Conservation (phyloP, 2,329 filamentous ascomycete species). For the Neocatenulostroma microsporum region DNA sequence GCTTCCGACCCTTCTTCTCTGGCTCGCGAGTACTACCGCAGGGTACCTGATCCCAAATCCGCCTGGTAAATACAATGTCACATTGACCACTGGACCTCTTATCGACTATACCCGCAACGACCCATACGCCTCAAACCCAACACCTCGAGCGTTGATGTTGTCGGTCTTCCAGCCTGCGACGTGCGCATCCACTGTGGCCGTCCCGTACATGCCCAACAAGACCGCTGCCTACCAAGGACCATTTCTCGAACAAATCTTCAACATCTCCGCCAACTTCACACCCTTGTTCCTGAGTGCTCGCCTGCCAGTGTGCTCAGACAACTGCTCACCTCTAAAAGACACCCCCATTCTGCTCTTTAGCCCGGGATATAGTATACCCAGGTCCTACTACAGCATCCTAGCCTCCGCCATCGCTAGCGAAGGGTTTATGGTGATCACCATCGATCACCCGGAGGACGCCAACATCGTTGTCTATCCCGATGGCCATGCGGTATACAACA, state of each 20-base stretch:
- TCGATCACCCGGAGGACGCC: conserved; percentile 46
- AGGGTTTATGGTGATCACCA: conserved; percentile 40
- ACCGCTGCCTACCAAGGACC: conserved; percentile 12
- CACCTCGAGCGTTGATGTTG: conserved; percentile 8
- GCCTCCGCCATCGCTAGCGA: conserved; percentile 41
- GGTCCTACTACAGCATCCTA: conserved; percentile 38
- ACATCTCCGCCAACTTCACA: conserved; percentile 8
- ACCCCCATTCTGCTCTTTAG: conserved; percentile 35
- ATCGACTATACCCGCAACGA: conserved; percentile 28
- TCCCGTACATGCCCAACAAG: conserved; percentile 14
- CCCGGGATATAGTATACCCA: conserved; percentile 38
- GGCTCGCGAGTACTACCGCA: too few species aligned
- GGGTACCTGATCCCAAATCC: too few species aligned
- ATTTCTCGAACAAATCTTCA: conserved; percentile 9
- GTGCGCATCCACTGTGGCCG: conserved; percentile 3
- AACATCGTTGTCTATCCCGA: conserved; percentile 42
- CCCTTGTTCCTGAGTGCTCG: conserved; percentile 6
- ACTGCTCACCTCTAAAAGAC: conserved; percentile 1
- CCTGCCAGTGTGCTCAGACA: conserved; percentile 4
- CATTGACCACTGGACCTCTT: conserved; percentile 16
- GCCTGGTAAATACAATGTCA: too few species aligned
- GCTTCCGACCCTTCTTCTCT: too few species aligned
- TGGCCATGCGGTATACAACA: conserved; percentile 27
- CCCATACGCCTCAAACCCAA: conserved; percentile 20
- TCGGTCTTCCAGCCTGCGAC: conserved; percentile 11